A percentile compares a stretch with the other conserved stretches of the same genome.
Evolutionary conservation across 1,284 basidiomycete genomes (phyloP).

Genomic region (Lentinula novae-zelandiae): DNA sequence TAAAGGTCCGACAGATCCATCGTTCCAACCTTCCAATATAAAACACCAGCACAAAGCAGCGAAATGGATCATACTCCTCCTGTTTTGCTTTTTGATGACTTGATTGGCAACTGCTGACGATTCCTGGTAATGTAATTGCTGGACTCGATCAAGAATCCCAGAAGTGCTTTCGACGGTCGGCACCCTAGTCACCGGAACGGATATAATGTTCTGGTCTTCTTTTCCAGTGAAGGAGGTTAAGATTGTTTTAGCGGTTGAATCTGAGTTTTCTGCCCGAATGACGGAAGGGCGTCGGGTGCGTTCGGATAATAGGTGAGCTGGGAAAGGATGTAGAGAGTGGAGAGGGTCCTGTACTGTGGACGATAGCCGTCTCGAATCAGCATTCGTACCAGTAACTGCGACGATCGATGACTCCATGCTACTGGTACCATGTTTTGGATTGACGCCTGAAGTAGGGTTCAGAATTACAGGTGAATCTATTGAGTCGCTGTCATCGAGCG

Average conservation of each 20-base stretch:
- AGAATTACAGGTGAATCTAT: neutral
- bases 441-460: no score
- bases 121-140: neutral
- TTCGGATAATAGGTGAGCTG: neutral
- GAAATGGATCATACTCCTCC: constrained; percentile 3
- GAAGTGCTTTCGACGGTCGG: neutral
- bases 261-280: neutral
- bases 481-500: neutral
- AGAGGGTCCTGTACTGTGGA: neutral
- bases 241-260: neutral
- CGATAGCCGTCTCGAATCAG: neutral
- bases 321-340: neutral
- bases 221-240: neutral
- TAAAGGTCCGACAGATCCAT: constrained; percentile 16
- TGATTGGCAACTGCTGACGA: neutral
- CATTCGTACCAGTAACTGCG: neutral
- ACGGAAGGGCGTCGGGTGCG: neutral
- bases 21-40: constrained; percentile 17
- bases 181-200: constrained; percentile 13
- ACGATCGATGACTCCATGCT: neutral
- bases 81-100: neutral
- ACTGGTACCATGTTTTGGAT: neutral
- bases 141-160: neutral
- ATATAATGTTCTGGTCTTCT: constrained; percentile 4
- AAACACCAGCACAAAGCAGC: constrained; percentile 12